phyloP scores from a whole-genome alignment of 2,329 filamentous ascomycete genomes.

The Tolypocladium ovalisporum region DNA sequence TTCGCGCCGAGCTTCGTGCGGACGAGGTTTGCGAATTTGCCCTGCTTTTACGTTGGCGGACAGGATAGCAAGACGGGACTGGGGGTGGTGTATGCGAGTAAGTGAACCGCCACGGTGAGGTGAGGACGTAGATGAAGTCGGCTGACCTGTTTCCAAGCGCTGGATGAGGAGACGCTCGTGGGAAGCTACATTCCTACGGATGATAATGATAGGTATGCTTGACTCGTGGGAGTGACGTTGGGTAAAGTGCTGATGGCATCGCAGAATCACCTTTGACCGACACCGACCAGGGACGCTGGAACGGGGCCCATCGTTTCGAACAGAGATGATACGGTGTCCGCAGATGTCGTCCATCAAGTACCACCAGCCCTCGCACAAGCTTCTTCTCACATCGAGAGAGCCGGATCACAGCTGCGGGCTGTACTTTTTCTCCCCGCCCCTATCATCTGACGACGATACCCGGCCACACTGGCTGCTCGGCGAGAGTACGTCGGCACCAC shows the following conservation, averaged over 20 bases:
- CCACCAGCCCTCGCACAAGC: constrained; percentile 26
- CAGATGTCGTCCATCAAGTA: constrained; percentile 37
- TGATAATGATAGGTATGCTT: constrained; percentile 26
- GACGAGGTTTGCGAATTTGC: constrained; percentile 20
- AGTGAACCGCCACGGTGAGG: constrained; percentile 11
- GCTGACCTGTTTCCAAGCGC: constrained; percentile 12
- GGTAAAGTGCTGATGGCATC: background rate
- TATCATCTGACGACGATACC: constrained; percentile 14
- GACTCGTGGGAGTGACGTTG: background rate
- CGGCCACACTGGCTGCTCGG: constrained; percentile 27
- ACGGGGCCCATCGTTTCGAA: constrained; percentile 8
- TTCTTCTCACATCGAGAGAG: constrained; percentile 30
- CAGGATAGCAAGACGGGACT: constrained; percentile 27
- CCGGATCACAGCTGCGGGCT: constrained; percentile 20
- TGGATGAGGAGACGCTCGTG: constrained; percentile 22
- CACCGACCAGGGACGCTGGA: constrained; percentile 1
- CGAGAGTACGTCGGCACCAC: constrained; percentile 15
- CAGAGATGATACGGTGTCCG: constrained; percentile 25
- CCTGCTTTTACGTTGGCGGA: constrained; percentile 27
- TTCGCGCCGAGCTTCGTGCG: constrained; percentile 19
- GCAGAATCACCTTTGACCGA: constrained; percentile 6
- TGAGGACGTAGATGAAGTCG: background rate
- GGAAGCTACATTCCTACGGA: constrained; percentile 33
- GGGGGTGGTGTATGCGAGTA: constrained; percentile 33
- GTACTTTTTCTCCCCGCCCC: constrained; percentile 25